Base-by-base conservation (phyloP, 169 alveolate species). In the Cryptosporidium felis region DNA sequence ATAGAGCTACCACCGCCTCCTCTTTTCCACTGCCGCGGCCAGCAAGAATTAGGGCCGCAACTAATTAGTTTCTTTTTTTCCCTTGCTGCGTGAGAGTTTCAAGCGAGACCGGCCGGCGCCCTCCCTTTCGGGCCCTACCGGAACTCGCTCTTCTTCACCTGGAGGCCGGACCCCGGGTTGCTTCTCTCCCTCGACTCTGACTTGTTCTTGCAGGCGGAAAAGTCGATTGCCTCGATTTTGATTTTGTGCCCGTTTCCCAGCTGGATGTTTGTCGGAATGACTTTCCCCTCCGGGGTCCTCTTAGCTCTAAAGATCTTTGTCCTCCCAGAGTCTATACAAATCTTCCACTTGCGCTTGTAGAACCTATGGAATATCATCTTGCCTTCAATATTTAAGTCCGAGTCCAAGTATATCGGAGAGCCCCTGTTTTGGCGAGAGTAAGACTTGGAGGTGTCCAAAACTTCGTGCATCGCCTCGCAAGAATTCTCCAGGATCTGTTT, bases 401-500 rank as follows among this genome's bases (percentile, higher is more conserved):
- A 74, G 32, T 56, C 67, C 1, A 74, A 34, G 21, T 63, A 41
- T 10, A 44, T 1, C 12, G 41, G 45, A n/a, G 26, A 9, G 36
- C 36, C 36, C 36, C 30, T 38, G 2, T 49, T 36, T 0, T 2
- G 16, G 2, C 46, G 18, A 9, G 34, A 38, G 26, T 40, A 32
- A 14, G 2, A 12, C 12, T 36, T 10, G 5, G 49, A 21, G 6
- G 36, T 36, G 0, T 74, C 85, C 18, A 74, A 18, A 23, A 74
- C 28, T 10, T 74, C 85, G 56, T 74, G 85, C 65, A 56, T 56
- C 0, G 85, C 85, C n/a, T 74, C 67, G 41, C 85, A 74, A 23
- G 85, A 49, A n/a, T 74, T 74, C 18, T 74, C 53, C 14, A 74
- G 42, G n/a, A 74, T 53, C 38, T 74, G 85, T 18, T 53, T 56